A percentile compares a stretch with the other conserved stretches of the same genome.
Conservation (phyloP, 805 yeast species). For the Candida sithepensis region DNA sequence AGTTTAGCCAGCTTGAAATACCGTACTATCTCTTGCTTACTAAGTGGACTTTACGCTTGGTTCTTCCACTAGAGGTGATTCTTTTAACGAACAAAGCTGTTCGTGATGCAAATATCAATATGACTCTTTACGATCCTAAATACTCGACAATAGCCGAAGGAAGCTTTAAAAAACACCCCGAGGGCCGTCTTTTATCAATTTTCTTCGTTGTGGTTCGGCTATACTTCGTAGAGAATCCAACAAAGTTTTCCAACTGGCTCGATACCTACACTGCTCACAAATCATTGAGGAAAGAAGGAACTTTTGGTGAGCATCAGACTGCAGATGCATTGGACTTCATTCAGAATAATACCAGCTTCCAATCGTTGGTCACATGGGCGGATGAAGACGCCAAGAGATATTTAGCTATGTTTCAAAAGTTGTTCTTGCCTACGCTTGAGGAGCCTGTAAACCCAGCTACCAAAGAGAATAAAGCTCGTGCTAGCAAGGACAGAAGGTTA, state of each 20-base stretch:
- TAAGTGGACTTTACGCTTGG: conserved; percentile 37
- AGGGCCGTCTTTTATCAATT: conserved; percentile 33
- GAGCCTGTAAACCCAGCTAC: neutral
- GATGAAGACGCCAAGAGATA: conserved; percentile 43
- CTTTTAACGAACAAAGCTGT: conserved; percentile 31
- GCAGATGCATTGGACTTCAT: conserved; percentile 14
- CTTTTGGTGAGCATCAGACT: conserved; percentile 13
- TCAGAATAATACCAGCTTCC: conserved; percentile 25
- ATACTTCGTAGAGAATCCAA: conserved; percentile 27
- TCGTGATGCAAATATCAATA: conserved; percentile 11
- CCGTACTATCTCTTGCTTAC: conserved; percentile 39
- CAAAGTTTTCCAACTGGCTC: conserved; percentile 28
- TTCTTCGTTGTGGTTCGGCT: conserved; percentile 32
- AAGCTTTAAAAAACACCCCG: conserved; percentile 30
- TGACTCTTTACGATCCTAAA: conserved; percentile 4
- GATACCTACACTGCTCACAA: conserved; percentile 6
- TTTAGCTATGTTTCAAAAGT: conserved; percentile 43
- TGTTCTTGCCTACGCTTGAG: neutral
- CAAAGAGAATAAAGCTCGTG: neutral
- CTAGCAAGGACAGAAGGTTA: neutral
- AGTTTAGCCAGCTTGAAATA: conserved; percentile 7
- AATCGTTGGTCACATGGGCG: conserved; percentile 45
- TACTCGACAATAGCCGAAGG: neutral
- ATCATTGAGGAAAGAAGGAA: neutral
- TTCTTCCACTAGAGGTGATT: conserved; percentile 50